phyloP scores from a whole-genome alignment of 2,329 filamentous ascomycete species.

The Trichoderma sp. region DNA sequence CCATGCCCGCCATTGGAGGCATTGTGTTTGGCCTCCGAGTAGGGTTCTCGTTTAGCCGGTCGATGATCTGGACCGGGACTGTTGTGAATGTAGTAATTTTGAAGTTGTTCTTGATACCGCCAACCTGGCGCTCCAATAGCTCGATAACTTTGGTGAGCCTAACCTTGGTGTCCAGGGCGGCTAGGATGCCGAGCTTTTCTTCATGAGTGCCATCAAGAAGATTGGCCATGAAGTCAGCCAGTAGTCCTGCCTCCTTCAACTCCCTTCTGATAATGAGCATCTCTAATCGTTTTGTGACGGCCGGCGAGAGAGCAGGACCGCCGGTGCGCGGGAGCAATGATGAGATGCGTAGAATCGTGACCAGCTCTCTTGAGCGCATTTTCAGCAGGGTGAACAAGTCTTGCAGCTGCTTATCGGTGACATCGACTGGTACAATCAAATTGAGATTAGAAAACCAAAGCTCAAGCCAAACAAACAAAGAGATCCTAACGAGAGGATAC shows the following conservation, averaged over 20 bases:
- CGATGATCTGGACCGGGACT: constrained; percentile 64
- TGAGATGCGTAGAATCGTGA: constrained; percentile 81
- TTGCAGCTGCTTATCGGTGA: constrained; percentile 63
- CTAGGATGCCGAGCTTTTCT: constrained; percentile 85
- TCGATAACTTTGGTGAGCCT: constrained; percentile 82
- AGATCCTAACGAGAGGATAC: not conserved
- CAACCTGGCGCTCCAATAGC: constrained; percentile 79
- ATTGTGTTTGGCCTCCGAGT: constrained; percentile 40
- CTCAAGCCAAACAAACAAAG: not conserved
- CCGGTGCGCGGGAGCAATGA: constrained; percentile 77
- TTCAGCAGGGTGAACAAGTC: constrained; percentile 81
- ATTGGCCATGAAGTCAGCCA: constrained; percentile 97
- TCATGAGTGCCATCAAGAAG: constrained; percentile 85
- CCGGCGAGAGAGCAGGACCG: constrained; percentile 70
- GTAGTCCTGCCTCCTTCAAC: constrained; percentile 75
- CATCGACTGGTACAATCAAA: constrained; percentile 35
- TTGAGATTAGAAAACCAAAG: constrained; percentile 20
- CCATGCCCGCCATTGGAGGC: constrained; percentile 47
- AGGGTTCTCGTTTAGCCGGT: constrained; percentile 52
- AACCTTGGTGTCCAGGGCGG: constrained; percentile 77
- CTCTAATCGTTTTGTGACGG: constrained; percentile 85
- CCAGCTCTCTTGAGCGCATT: constrained; percentile 80
- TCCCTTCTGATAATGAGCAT: constrained; percentile 84
- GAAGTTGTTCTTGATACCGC: constrained; percentile 82
- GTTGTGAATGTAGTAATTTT: constrained; percentile 79